Conservation (phyloP, 257 asterid species). For the Ballota nigra region DNA sequence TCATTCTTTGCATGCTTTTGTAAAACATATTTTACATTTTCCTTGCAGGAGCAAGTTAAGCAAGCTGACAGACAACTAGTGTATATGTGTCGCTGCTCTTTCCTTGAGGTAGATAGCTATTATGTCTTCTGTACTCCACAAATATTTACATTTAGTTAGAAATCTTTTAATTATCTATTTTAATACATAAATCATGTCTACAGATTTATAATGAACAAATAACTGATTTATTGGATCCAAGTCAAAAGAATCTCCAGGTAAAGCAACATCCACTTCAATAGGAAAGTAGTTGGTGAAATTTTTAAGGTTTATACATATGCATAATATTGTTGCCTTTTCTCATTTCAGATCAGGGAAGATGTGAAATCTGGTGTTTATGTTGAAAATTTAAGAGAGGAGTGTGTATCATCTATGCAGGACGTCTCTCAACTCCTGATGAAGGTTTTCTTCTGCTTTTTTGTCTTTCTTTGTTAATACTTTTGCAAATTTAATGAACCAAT, state of each 20-base stretch:
- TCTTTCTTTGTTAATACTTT: slow-evolving; percentile 2
- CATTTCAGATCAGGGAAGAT: slow-evolving; percentile 86
- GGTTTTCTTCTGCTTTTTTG: slow-evolving; percentile 43
- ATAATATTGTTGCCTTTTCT: slow-evolving; percentile 21
- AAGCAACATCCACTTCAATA: slow-evolving; percentile 9
- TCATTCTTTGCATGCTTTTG: slow-evolving; percentile 9
- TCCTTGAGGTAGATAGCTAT: slow-evolving; percentile 73
- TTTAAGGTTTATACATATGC: background rate
- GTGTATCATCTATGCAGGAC: slow-evolving; percentile 86
- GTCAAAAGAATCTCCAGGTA: slow-evolving; percentile 95
- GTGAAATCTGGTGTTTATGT: slow-evolving; percentile 90
- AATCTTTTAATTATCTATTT: slow-evolving; percentile 5
- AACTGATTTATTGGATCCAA: slow-evolving; percentile 94
- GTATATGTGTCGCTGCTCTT: slow-evolving; percentile 94
- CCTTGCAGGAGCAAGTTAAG: slow-evolving; percentile 80
- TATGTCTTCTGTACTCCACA: slow-evolving; percentile 9
- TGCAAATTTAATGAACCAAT: background rate
- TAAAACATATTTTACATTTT: slow-evolving; percentile 15
- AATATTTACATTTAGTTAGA: background rate
- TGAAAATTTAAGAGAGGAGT: slow-evolving; percentile 92
- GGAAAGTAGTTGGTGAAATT: slow-evolving; percentile 1
- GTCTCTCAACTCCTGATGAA: slow-evolving; percentile 79
- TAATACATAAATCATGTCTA: slow-evolving; percentile 13
- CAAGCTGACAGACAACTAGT: slow-evolving; percentile 78
- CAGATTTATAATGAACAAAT: slow-evolving; percentile 99